Base-by-base conservation (phyloP, 1,284 basidiomycete genomes). In the Tylopilus sp. region DNA sequence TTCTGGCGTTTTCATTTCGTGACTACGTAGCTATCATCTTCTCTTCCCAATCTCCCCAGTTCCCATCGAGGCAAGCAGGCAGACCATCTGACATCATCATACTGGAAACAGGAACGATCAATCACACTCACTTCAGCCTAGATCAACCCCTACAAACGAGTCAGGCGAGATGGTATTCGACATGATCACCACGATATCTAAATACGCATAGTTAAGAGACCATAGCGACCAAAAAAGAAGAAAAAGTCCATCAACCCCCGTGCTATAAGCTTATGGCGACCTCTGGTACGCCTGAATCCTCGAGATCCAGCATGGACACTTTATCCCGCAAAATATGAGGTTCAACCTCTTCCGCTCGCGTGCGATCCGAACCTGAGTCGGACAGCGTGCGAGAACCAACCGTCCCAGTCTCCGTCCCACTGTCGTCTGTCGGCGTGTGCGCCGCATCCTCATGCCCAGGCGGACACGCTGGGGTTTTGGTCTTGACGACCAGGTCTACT, bases 321-420 rank as follows among this genome's bases (percentile, higher is more conserved):
- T 64, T 67, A 51, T 65, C 64, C 64, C 34, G 62, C 44, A 66
- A 62, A 53, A 52, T 48, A 48, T 48, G 55, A 54, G 51, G 52
- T 18, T 59, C 62, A 46, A 53, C 56, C 53, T 65, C 62, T 39
- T 59, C 62, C 31, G 51, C 42, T 35, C 40, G 51, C 28, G 62
- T 64, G 26, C 56, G 56, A 36, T 66, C 67, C 30, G 64, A 66
- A 29, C 53, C 54, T 28, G 57, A 56, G 40, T 66, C 64, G 9
- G 61, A 56, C 38, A 64, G 24, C 18, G 67, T 66, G 46, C 45
- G 54, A 24, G 64, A 67, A 36, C 48, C 55, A n/a, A 59, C 49
- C 8, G 63, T 64, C 10, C 30, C 34, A 4, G 48, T 52, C 38
- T 66, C 66, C n/a, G 46, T 48, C 24, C 63, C 64, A 4, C 49